Percentiles rank a stretch among this genome's conserved stretches.
phyloP scores from a whole-genome alignment of 345 rosid species.

The Aurinia saxatilis region DNA sequence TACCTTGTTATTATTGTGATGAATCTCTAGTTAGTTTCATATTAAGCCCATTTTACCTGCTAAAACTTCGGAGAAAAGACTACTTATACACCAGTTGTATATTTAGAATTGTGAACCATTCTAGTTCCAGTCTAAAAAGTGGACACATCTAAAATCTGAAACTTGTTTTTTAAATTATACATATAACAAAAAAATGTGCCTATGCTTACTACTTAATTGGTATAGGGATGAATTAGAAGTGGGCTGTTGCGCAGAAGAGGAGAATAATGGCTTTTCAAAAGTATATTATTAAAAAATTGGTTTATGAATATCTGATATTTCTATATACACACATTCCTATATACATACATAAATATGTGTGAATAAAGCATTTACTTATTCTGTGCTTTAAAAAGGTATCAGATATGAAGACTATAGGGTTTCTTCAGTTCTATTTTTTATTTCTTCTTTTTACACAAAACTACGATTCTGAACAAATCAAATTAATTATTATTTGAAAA shows the following conservation, averaged over 20 bases:
- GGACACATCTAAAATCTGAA: background rate
- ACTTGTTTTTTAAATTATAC: too few species aligned
- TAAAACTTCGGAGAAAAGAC: background rate
- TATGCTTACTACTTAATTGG: conserved; percentile 3
- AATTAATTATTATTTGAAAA: background rate
- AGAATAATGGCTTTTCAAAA: conserved; percentile 22
- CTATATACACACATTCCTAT: conserved; percentile 21
- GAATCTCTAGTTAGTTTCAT: background rate
- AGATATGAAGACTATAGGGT: conserved; percentile 23
- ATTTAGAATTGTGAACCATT: conserved; percentile 3
- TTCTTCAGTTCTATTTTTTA: conserved; percentile 23
- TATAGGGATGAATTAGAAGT: conserved; percentile 19
- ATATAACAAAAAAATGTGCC: background rate
- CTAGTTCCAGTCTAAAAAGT: conserved; percentile 1
- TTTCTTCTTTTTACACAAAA: conserved; percentile 19
- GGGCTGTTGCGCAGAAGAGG: conserved; percentile 19
- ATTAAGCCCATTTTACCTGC: background rate
- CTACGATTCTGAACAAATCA: conserved; percentile 20
- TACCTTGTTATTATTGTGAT: too few species aligned
- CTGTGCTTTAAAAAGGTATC: conserved; percentile 31
- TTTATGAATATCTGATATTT: background rate
- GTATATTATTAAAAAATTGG: background rate
- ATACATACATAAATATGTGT: conserved; percentile 26
- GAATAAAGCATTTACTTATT: conserved; percentile 30
- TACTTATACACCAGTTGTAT: background rate